Evolutionary conservation across 164 flowering plant species (phyloP).

Genomic region (Sextonia rubra): DNA sequence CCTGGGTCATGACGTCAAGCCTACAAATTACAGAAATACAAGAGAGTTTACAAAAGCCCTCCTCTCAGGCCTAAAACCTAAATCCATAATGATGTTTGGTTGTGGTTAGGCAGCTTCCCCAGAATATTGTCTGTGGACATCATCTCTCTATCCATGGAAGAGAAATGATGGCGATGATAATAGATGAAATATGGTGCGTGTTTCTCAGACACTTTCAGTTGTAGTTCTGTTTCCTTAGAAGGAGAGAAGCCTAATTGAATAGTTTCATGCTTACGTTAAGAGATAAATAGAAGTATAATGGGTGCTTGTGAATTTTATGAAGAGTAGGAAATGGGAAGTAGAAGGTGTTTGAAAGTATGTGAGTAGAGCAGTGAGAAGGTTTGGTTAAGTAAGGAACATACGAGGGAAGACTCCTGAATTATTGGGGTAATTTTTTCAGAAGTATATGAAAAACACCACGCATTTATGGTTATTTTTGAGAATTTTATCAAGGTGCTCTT

Average conservation of each 20-base stretch:
- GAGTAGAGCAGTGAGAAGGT: too few species aligned
- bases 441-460: too few species aligned
- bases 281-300: not conserved
- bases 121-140: slow-evolving; percentile 6
- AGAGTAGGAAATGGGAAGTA: not conserved
- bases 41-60: too few species aligned
- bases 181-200: not conserved
- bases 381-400: too few species aligned
- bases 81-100: slow-evolving; percentile 1
- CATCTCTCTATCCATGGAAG: too few species aligned
- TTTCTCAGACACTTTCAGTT: not conserved
- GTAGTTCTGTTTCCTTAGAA: slow-evolving; percentile 26
- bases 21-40: too few species aligned
- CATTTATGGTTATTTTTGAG: too few species aligned
- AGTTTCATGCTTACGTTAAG: slow-evolving; percentile 41
- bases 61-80: too few species aligned
- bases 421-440: too few species aligned
- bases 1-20: too few species aligned
- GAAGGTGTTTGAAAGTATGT: not conserved
- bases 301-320: not conserved
- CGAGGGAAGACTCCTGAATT: too few species aligned
- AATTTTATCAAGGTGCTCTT: too few species aligned
- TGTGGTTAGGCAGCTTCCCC: not conserved
- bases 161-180: not conserved
- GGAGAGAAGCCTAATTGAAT: slow-evolving; percentile 26